Conservation (phyloP, 2,329 filamentous ascomycete species). For the Aspergillus transmontanensis region DNA sequence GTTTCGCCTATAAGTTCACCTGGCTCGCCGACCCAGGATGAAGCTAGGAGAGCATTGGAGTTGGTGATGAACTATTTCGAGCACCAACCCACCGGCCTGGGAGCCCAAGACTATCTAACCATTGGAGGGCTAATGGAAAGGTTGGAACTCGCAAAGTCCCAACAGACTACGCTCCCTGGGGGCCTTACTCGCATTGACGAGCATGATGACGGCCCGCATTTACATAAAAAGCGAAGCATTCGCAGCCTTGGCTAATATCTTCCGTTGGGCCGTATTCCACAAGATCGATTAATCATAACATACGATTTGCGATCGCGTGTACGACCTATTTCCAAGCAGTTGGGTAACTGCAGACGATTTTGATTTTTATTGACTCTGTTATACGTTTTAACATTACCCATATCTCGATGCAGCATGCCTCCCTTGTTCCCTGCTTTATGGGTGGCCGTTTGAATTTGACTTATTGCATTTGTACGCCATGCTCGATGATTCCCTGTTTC, state of each 20-base stretch:
- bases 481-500: slow-evolving; percentile 19
- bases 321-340: background rate
- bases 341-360: background rate
- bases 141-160: slow-evolving; percentile 67
- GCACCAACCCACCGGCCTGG: slow-evolving; percentile 67
- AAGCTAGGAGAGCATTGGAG: slow-evolving; percentile 79
- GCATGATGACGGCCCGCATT: slow-evolving; percentile 41
- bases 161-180: slow-evolving; percentile 42
- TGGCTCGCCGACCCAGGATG: slow-evolving; percentile 76
- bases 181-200: slow-evolving; percentile 49
- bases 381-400: slow-evolving; percentile 20
- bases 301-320: background rate
- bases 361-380: slow-evolving; percentile 13
- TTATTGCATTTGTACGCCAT: slow-evolving; percentile 17
- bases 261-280: background rate
- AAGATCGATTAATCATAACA: background rate
- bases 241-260: slow-evolving; percentile 39
- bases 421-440: background rate
- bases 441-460: slow-evolving; percentile 15
- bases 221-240: slow-evolving; percentile 51
- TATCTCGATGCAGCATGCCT: slow-evolving; percentile 4
- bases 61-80: slow-evolving; percentile 81
- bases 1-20: slow-evolving; percentile 59
- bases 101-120: slow-evolving; percentile 76
- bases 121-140: slow-evolving; percentile 86